Evolutionary conservation across 192 early-diverging fungal species (phyloP), one percentile per base, ranked within the genome.

Genomic region (Coemansia sp.): DNA sequence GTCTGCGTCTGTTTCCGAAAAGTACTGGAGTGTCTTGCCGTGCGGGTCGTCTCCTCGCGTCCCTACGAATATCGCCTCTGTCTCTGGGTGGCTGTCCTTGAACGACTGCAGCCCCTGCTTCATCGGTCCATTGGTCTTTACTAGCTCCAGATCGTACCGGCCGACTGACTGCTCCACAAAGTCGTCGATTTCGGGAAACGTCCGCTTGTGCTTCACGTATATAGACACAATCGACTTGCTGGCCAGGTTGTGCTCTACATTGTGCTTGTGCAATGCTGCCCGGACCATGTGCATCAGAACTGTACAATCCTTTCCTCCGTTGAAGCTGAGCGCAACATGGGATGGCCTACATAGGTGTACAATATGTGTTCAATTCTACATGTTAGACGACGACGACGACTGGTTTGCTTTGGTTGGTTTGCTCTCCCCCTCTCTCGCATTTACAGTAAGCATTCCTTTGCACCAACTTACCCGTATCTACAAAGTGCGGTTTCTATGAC

Each of bases 221-320:
- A 96, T 79, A 8, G 86, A 75, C 19, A 92, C 86, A 17, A 83
- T 65, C 33, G 68, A 79, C 28, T 40, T 50, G 50, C 36, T 48
- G 14, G 33, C 36, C 34, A 23, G 30, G 27, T 40, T 36, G 38
- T 67, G 57, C 38, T 57, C 61, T 58, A 44, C 27, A 27, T 53
- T 29, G 56, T 62, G 61, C 47, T 74, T 74, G 65, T 80, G 68
- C 29, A 89, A 71, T 2, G 88, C 93, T 17, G 89, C 88, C 6
- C 84, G 75, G 25, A 89, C 84, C 28, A 96, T 66, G 65, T 94
- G 89, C 41, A 98, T 80, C 41, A 98, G 74, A 11, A 94, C 92
- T 2, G 95, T 96, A 75, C 96, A 97, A 70, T 98, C 96, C 72
- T 98, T 98, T 17, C 96, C 96, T 9, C 96, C 96, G 67, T 98